Evolutionary conservation across 2,329 filamentous ascomycete species (phyloP).

Genomic region (Anisogramma anomala): DNA sequence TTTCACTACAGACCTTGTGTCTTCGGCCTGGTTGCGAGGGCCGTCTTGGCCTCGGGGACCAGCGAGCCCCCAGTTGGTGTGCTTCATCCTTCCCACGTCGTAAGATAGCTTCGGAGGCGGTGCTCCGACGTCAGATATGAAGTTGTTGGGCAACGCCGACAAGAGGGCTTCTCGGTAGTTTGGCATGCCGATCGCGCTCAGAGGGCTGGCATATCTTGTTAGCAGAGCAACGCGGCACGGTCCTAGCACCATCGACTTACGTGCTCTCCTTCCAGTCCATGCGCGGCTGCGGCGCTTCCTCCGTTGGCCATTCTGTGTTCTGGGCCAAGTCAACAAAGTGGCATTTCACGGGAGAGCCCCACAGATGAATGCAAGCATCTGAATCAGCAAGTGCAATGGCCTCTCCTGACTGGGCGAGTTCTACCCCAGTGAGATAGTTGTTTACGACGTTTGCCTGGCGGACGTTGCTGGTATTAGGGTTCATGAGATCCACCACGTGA

Average conservation of each 20-base stretch:
- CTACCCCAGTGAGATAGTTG: constrained; percentile 64
- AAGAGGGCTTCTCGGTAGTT: constrained; percentile 82
- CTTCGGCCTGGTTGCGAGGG: constrained; percentile 72
- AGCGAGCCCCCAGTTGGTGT: constrained; percentile 64
- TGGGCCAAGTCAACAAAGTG: constrained; percentile 75
- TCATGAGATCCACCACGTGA: constrained; percentile 92
- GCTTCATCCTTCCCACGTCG: constrained; percentile 57
- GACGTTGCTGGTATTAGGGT: constrained; percentile 76
- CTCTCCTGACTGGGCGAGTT: constrained; percentile 80
- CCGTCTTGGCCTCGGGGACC: constrained; percentile 55
- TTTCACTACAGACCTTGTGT: constrained; percentile 55
- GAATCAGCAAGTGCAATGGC: constrained; percentile 71
- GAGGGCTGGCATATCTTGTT: constrained; percentile 40
- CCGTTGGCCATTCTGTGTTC: constrained; percentile 66
- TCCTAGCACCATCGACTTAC: constrained; percentile 30
- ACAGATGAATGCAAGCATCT: constrained; percentile 70
- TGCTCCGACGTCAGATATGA: constrained; percentile 75
- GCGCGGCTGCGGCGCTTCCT: constrained; percentile 42
- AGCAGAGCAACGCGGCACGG: not conserved
- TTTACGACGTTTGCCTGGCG: constrained; percentile 64
- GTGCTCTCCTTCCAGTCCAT: constrained; percentile 63
- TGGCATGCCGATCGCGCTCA: constrained; percentile 82
- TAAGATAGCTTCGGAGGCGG: constrained; percentile 68
- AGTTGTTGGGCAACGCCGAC: constrained; percentile 79
- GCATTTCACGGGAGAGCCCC: constrained; percentile 77